A percentile compares a stretch with the other conserved stretches of the same genome.
Conservation (phyloP, 345 rosid species). For the Lenwebbia sp. region DNA sequence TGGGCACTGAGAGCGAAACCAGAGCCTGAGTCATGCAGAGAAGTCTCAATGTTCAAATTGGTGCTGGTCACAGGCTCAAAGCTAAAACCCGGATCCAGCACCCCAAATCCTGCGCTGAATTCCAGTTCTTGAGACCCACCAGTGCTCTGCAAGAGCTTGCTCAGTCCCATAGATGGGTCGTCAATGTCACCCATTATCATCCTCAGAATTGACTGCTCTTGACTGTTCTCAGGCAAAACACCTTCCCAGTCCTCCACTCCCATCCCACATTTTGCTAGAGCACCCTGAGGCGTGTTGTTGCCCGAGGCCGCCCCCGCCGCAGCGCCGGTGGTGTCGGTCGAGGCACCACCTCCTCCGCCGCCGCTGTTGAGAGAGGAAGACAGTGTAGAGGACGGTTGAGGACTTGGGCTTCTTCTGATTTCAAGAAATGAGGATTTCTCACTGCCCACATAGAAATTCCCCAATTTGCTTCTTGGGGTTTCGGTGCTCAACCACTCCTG, state of each 20-base stretch:
- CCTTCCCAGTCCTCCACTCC: slow-evolving; percentile 45
- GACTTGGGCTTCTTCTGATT: slow-evolving; percentile 48
- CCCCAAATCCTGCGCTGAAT: neutral
- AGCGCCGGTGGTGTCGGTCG: neutral
- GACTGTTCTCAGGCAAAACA: slow-evolving; percentile 31
- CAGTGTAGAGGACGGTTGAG: slow-evolving; percentile 43
- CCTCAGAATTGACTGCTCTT: slow-evolving; percentile 32
- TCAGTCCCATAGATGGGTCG: slow-evolving; percentile 30
- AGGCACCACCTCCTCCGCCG: neutral
- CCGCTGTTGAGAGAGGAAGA: slow-evolving; percentile 49
- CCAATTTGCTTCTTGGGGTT: slow-evolving; percentile 5
- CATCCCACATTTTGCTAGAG: slow-evolving; percentile 18
- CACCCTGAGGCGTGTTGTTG: neutral
- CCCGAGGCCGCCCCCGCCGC: neutral
- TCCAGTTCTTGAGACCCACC: neutral
- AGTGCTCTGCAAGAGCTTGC: slow-evolving; percentile 25
- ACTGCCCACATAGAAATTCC: slow-evolving; percentile 18
- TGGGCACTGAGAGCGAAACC: neutral
- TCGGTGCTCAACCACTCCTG: slow-evolving; percentile 14
- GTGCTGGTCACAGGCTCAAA: neutral
- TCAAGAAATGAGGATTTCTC: slow-evolving; percentile 19
- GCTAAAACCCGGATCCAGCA: neutral
- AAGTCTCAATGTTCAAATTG: neutral
- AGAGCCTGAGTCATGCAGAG: neutral
- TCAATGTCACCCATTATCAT: slow-evolving; percentile 46